Evolutionary conservation across 495 filamentous ascomycete species (phyloP).

Genomic region (Aspergillus olivimuriae): DNA sequence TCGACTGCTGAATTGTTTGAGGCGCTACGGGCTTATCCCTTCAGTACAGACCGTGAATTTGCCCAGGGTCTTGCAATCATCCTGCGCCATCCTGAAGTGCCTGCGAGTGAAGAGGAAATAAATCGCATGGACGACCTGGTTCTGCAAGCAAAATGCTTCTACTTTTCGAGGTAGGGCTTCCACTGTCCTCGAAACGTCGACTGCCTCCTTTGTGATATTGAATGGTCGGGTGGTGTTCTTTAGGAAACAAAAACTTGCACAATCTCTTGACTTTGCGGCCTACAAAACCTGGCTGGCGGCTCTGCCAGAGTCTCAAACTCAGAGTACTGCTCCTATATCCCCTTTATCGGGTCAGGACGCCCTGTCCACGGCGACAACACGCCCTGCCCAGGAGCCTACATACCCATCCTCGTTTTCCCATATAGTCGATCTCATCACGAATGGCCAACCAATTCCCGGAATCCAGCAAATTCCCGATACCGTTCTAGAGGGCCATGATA

Average conservation of each 20-base stretch:
- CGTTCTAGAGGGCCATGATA: slow-evolving; percentile 59
- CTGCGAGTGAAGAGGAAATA: slow-evolving; percentile 39
- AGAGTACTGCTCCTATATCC: too few species aligned
- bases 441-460: slow-evolving; percentile 77
- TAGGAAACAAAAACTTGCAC: slow-evolving; percentile 36
- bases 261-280: slow-evolving; percentile 31
- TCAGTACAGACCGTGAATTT: slow-evolving; percentile 39
- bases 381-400: slow-evolving; percentile 36
- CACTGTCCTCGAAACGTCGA: background rate
- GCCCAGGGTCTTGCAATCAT: slow-evolving; percentile 43
- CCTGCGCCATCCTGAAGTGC: slow-evolving; percentile 33
- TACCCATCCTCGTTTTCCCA: slow-evolving; percentile 86
- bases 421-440: slow-evolving; percentile 82
- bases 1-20: slow-evolving; percentile 21
- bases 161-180: slow-evolving; percentile 38
- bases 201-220: background rate
- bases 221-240: background rate
- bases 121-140: slow-evolving; percentile 37
- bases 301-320: background rate
- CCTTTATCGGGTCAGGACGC: background rate
- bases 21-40: slow-evolving; percentile 30
- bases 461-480: slow-evolving; percentile 86
- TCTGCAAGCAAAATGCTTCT: slow-evolving; percentile 48
- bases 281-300: slow-evolving; percentile 39
- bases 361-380: background rate